Conservation (phyloP, 1,284 basidiomycete species). For the Puccinia coronata region DNA sequence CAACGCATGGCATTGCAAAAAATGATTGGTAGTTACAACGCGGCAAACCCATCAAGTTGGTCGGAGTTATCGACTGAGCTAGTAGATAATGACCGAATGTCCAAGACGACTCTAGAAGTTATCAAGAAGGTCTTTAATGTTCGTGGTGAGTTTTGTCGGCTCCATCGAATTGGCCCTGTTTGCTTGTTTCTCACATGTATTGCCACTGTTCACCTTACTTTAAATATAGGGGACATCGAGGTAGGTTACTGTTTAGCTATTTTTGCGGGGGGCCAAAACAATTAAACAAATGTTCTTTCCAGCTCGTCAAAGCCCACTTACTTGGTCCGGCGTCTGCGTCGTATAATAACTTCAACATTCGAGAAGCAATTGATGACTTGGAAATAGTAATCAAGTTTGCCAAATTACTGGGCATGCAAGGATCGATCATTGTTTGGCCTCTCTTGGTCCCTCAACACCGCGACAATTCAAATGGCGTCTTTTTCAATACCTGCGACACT, state of each 20-base stretch:
- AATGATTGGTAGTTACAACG: constrained; percentile 28
- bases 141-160: constrained; percentile 11
- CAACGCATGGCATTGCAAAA: constrained; percentile 24
- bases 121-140: constrained; percentile 41
- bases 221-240: constrained; percentile 23
- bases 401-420: constrained; percentile 61
- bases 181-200: background rate
- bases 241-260: constrained; percentile 8
- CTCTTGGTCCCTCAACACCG: constrained; percentile 59
- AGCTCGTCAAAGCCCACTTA: constrained; percentile 33
- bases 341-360: constrained; percentile 52
- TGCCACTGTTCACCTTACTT: background rate
- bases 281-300: background rate
- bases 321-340: constrained; percentile 50
- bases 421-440: constrained; percentile 62
- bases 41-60: constrained; percentile 30
- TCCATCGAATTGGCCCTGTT: background rate
- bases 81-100: background rate
- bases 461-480: constrained; percentile 63
- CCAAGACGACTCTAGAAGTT: constrained; percentile 18
- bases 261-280: background rate
- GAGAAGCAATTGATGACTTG: constrained; percentile 60
- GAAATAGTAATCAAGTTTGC: constrained; percentile 60
- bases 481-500: constrained; percentile 63
- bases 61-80: constrained; percentile 36